Evolutionary conservation across 352 stramenopile genomes (phyloP).

Genomic region (Phytophthora capsici): DNA sequence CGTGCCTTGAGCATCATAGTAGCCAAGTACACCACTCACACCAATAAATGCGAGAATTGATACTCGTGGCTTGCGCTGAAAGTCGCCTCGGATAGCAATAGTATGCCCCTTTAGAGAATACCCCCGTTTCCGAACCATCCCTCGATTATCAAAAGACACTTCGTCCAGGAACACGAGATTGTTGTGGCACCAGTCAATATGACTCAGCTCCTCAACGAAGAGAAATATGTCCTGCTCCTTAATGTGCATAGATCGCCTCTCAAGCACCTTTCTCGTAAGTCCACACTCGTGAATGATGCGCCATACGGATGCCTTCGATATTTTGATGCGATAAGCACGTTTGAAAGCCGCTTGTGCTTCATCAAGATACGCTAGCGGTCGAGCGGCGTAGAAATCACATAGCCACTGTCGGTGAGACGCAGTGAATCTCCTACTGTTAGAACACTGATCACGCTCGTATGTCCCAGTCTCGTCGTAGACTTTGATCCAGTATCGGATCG

Average conservation of each 20-base stretch:
- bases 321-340: neutral
- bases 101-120: neutral
- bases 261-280: neutral
- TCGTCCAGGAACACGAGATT: neutral
- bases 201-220: neutral
- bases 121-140: neutral
- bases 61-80: neutral
- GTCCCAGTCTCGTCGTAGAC: neutral
- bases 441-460: neutral
- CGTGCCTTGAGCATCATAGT: neutral
- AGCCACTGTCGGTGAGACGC: neutral
- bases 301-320: neutral
- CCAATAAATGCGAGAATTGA: neutral
- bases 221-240: neutral
- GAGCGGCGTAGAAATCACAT: neutral
- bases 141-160: neutral
- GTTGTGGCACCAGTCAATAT: neutral
- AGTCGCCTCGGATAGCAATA: neutral
- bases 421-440: neutral
- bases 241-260: neutral
- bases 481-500: neutral
- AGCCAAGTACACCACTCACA: neutral
- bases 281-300: neutral
- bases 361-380: neutral
- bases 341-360: neutral